Evolutionary conservation across 140 eudicot species (phyloP), one percentile per base, ranked within the genome.

Genomic region (Oenanthe javanica): DNA sequence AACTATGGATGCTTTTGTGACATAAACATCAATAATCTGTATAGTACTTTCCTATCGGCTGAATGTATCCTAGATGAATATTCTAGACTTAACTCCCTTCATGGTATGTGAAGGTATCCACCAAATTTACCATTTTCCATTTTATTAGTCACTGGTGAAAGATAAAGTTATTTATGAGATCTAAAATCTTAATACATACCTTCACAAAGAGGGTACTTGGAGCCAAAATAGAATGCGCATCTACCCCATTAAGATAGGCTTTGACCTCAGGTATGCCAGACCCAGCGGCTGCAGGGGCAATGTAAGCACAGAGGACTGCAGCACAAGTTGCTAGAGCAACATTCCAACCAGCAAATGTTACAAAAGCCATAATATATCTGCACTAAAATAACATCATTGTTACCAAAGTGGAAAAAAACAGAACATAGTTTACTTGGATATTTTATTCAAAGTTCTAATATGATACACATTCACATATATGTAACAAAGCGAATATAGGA

Each of bases 271-370:
- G 98, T 48, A 94, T 92, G 47, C 97, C 98, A 70, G 98, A 94
- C 42, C 98, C 98, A 82, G 98, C 98, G 61, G 98, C 97, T 66
- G 98, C 97, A 80, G 98, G 98, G 77, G 98, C 97, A 89, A 94
- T 51, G 86, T 77, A 94, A 43, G 98, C 98, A 88, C 98, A 94
- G 70, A 92, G 92, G 40, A 79, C 90, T 38, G 83, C 97, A 82
- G 98, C 98, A 83, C 91, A 89, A 46, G 84, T 82, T 66, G 98
- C 98, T 71, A 94, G 88, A 76, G 74, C 79, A 80, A 88, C 81
- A 81, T 90, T 94, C 77, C 89, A 81, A 79, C 98, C 97, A n/a
- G 95, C 96, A 81, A 85, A 92, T 59, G 95, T 86, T 71, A 83
- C 89, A 88, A 94, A 94, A 69, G 97, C 98, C 86, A 69, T 79